Evolutionary conservation across 495 filamentous ascomycete genomes (phyloP).

Genomic region (Friedmanniomyces simplex): DNA sequence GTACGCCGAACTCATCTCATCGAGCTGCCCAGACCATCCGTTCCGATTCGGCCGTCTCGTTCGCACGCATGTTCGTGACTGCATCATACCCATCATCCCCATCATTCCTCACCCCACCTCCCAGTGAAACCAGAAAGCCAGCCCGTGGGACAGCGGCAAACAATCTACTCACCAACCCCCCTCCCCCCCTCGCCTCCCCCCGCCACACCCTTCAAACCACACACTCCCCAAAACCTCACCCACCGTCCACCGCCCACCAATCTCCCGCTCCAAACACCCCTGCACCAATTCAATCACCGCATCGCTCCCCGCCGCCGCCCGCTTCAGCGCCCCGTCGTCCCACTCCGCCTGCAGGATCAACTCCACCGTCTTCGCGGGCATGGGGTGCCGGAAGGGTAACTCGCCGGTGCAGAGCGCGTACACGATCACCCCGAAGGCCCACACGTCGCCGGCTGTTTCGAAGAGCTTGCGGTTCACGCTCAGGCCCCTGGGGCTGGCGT

Average conservation of each 20-base stretch:
- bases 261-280: conserved; percentile 33
- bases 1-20: too few species aligned
- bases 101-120: neutral
- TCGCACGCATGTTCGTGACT: too few species aligned
- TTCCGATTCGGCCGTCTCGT: too few species aligned
- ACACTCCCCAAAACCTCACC: conserved; percentile 38
- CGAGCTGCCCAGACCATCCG: too few species aligned
- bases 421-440: conserved; percentile 61
- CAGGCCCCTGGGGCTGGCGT: conserved; percentile 54
- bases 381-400: conserved; percentile 55
- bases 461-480: conserved; percentile 34
- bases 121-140: too few species aligned
- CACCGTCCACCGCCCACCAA: conserved; percentile 28
- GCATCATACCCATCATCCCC: too few species aligned
- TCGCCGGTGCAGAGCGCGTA: conserved; percentile 55
- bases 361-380: conserved; percentile 48
- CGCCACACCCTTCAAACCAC: conserved; percentile 42
- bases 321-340: conserved; percentile 40
- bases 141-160: too few species aligned
- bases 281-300: conserved; percentile 29
- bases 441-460: conserved; percentile 54
- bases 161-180: neutral
- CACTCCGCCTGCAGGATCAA: conserved; percentile 55
- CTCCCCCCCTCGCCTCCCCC: neutral
- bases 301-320: conserved; percentile 18